These are phyloP conservation scores for Caloboletus firmus DNA, from an alignment of 1,284 basidiomycete genomes.

Conservation along the genomic window DNA sequence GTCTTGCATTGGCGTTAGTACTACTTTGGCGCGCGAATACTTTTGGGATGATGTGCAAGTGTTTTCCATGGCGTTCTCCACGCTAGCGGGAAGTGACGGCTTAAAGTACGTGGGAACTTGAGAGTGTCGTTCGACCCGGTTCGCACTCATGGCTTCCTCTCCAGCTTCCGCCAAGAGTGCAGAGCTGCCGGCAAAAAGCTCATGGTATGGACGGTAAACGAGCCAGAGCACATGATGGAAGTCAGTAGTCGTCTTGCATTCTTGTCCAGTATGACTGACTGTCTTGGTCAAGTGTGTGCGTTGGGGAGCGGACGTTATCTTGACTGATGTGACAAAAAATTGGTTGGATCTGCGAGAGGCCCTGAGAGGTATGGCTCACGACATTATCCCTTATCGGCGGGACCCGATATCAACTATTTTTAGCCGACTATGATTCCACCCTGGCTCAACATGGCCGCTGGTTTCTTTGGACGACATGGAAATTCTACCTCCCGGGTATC, in stretches of 20 bases:
- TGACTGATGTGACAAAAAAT: slow-evolving; percentile 82
- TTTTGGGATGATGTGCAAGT: slow-evolving; percentile 91
- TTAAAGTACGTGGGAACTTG: slow-evolving; percentile 48
- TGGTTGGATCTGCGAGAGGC: slow-evolving; percentile 75
- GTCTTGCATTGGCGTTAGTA: slow-evolving; percentile 82
- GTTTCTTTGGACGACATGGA: slow-evolving; percentile 74
- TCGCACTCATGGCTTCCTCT: slow-evolving; percentile 20
- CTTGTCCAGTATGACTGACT: background rate
- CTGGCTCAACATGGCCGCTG: slow-evolving; percentile 59
- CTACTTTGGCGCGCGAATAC: slow-evolving; percentile 72
- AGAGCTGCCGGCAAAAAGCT: slow-evolving; percentile 79
- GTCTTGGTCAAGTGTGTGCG: slow-evolving; percentile 65
- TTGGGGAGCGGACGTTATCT: slow-evolving; percentile 88
- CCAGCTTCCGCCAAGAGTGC: slow-evolving; percentile 78
- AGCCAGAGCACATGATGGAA: slow-evolving; percentile 92
- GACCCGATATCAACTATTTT: slow-evolving; percentile 7
- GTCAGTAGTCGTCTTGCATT: slow-evolving; percentile 40
- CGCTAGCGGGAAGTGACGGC: slow-evolving; percentile 74
- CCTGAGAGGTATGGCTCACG: slow-evolving; percentile 53
- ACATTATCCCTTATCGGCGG: background rate
- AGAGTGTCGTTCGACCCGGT: background rate
- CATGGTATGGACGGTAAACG: slow-evolving; percentile 97
- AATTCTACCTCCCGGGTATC: slow-evolving; percentile 58
- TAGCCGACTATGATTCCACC: slow-evolving; percentile 69
- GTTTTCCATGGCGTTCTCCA: slow-evolving; percentile 84